Conservation (phyloP, 2,329 filamentous ascomycete species). For the Chrysosporium keratinophilum region DNA sequence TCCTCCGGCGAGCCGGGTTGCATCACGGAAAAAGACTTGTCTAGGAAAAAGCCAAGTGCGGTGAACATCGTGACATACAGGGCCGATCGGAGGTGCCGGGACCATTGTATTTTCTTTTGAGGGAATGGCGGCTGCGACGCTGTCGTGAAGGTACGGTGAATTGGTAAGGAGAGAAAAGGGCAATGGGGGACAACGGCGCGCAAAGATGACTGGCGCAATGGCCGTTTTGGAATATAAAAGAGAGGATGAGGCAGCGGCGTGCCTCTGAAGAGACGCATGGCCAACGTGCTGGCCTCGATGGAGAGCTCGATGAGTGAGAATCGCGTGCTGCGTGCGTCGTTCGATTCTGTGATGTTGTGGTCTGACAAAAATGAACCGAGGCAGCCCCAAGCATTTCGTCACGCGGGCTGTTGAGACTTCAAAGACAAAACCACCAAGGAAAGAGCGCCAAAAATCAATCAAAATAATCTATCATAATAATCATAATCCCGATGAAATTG, state of each 20-base stretch:
- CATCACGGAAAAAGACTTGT: slow-evolving; percentile 10
- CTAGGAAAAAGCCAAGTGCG: slow-evolving; percentile 20
- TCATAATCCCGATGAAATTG: too few species aligned
- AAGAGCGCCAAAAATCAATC: too few species aligned
- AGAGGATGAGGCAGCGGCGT: background rate
- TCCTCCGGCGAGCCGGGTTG: slow-evolving; percentile 31
- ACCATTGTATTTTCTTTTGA: slow-evolving; percentile 24
- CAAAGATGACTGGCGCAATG: background rate
- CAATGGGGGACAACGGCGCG: background rate
- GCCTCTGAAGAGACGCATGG: slow-evolving; percentile 3
- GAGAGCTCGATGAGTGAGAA: background rate
- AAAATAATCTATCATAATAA: too few species aligned
- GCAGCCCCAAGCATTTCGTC: background rate
- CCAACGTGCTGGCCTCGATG: background rate
- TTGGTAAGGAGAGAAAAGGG: background rate
- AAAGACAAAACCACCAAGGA: too few species aligned
- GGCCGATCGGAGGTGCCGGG: slow-evolving; percentile 23
- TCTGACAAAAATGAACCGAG: background rate
- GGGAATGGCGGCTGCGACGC: slow-evolving; percentile 12
- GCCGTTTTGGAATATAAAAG: background rate
- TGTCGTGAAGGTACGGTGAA: slow-evolving; percentile 6
- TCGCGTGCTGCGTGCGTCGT: background rate
- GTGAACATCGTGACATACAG: slow-evolving; percentile 30
- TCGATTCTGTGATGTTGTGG: background rate
- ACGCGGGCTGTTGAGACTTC: too few species aligned